phyloP scores from a whole-genome alignment of 2,329 filamentous ascomycete genomes.

The Hymenoscyphus fraxineus region DNA sequence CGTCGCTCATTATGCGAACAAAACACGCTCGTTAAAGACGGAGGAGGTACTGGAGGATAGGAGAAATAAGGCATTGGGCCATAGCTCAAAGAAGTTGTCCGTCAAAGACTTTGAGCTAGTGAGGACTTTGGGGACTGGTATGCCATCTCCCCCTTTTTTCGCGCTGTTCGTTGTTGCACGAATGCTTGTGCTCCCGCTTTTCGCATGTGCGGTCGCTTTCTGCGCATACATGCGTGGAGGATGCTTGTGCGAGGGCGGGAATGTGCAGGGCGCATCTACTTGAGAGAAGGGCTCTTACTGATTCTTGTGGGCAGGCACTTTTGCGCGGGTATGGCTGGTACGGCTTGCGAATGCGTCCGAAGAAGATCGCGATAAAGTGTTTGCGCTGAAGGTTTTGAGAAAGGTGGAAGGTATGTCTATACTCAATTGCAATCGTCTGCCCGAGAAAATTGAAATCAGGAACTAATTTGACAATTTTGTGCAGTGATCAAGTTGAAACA shows the following conservation, averaged over 20 bases:
- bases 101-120: conserved; percentile 66
- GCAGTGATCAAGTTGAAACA: conserved; percentile 78
- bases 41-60: conserved; percentile 27
- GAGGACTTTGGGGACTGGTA: conserved; percentile 74
- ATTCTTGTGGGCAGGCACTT: conserved; percentile 55
- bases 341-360: conserved; percentile 54
- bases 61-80: conserved; percentile 29
- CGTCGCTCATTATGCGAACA: conserved; percentile 26
- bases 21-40: conserved; percentile 22
- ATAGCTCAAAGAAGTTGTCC: conserved; percentile 33
- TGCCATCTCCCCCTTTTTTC: conserved; percentile 23
- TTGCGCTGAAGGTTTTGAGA: conserved; percentile 75
- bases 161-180: conserved; percentile 7
- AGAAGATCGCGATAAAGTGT: conserved; percentile 62
- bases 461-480: conserved; percentile 16
- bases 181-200: not conserved
- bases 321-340: conserved; percentile 78
- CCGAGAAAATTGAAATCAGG: not conserved
- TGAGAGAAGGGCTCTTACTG: conserved; percentile 14
- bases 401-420: conserved; percentile 50
- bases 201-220: not conserved
- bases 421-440: not conserved
- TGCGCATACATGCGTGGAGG: conserved; percentile 6
- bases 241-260: conserved; percentile 4
- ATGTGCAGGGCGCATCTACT: not conserved